Evolutionary conservation across 2,329 filamentous ascomycete genomes (phyloP).

Genomic region (Pyrenophora teres): DNA sequence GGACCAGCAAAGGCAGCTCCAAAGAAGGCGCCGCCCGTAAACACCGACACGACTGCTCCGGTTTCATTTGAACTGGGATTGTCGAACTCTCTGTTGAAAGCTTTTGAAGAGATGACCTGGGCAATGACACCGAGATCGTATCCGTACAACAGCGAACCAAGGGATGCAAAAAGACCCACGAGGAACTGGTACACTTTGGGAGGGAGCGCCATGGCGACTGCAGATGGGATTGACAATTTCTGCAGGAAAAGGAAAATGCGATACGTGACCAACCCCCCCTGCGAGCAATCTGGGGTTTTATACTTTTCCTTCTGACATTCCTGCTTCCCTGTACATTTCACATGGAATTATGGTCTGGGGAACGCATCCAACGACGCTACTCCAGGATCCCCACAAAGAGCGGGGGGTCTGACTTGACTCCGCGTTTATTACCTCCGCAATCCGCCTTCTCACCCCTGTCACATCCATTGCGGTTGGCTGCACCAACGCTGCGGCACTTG

Average conservation of each 20-base stretch:
- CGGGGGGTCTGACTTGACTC: conserved; percentile 19
- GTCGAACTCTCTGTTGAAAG: conserved; percentile 50
- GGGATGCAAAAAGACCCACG: conserved; percentile 62
- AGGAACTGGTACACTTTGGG: conserved; percentile 66
- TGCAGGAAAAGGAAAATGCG: conserved; percentile 11
- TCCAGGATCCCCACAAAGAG: conserved; percentile 27
- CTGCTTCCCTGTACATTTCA: conserved; percentile 3
- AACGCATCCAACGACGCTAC: conserved; percentile 13
- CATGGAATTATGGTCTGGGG: conserved; percentile 17
- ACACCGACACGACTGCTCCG: conserved; percentile 75
- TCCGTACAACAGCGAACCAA: conserved; percentile 63
- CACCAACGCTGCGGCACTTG: conserved; percentile 15
- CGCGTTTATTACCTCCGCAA: conserved; percentile 19
- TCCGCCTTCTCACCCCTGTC: conserved; percentile 10
- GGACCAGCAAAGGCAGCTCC: conserved; percentile 69
- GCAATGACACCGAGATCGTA: conserved; percentile 66
- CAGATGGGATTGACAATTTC: conserved; percentile 8
- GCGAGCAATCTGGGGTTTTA: conserved; percentile 22
- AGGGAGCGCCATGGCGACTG: conserved; percentile 56
- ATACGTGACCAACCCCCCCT: conserved; percentile 11
- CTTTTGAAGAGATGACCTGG: conserved; percentile 56
- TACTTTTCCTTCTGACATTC: conserved; percentile 14
- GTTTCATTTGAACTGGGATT: conserved; percentile 51
- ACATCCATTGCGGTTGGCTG: conserved; percentile 6
- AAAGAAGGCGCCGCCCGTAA: conserved; percentile 76